Conservation (phyloP, 2,329 filamentous ascomycete species). For the Aspergillus persii region DNA sequence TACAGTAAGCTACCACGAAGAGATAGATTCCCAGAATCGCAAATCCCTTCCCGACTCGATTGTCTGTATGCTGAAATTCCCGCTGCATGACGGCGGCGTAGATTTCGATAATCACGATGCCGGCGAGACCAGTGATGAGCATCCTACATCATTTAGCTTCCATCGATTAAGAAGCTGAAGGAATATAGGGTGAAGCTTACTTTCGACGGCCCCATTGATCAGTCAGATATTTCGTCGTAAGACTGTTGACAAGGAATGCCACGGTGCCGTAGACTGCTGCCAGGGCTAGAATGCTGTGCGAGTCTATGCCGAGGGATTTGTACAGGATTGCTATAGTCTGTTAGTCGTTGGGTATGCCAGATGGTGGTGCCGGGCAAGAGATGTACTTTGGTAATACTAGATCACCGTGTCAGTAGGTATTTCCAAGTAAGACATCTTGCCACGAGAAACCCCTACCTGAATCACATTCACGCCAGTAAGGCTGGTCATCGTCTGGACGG, state of each 20-base stretch:
- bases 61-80: slow-evolving; percentile 55
- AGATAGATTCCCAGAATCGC: slow-evolving; percentile 60
- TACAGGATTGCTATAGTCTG: slow-evolving; percentile 49
- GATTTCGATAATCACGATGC: slow-evolving; percentile 57
- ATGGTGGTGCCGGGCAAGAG: slow-evolving; percentile 28
- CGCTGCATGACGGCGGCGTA: slow-evolving; percentile 60
- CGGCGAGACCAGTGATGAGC: slow-evolving; percentile 53
- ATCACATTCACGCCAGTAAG: slow-evolving; percentile 60
- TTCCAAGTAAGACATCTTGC: not conserved
- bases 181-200: slow-evolving; percentile 24
- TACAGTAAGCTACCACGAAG: slow-evolving; percentile 57
- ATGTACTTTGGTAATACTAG: slow-evolving; percentile 35
- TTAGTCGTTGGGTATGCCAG: slow-evolving; percentile 13
- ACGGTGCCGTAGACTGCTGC: slow-evolving; percentile 56
- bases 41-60: slow-evolving; percentile 58
- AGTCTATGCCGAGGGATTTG: slow-evolving; percentile 53
- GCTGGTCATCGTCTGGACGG: slow-evolving; percentile 58
- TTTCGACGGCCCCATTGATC: slow-evolving; percentile 61
- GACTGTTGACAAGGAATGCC: slow-evolving; percentile 50
- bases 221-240: slow-evolving; percentile 54
- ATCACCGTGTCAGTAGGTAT: not conserved
- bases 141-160: slow-evolving; percentile 40
- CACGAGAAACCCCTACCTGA: slow-evolving; percentile 33
- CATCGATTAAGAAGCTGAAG: not conserved
- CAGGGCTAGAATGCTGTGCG: slow-evolving; percentile 52